Evolutionary conservation across 306 rosid species (phyloP).

Genomic region (Arachis stenosperma): DNA sequence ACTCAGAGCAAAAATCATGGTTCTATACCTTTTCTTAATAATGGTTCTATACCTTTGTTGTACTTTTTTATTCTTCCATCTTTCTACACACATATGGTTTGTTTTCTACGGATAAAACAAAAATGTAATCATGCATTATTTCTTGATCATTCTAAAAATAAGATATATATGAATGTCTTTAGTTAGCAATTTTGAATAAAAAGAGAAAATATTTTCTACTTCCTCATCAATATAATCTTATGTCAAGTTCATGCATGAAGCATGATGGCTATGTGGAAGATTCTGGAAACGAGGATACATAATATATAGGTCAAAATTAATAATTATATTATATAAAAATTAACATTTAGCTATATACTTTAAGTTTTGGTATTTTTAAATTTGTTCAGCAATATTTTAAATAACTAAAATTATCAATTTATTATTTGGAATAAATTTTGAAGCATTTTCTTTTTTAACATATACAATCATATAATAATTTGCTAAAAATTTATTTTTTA

Average conservation of each 20-base stretch:
- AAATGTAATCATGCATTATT: conserved; percentile 40
- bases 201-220: background rate
- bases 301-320: too few species aligned
- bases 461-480: too few species aligned
- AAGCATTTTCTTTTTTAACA: too few species aligned
- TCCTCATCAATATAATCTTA: background rate
- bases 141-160: conserved; percentile 32
- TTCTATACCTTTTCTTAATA: too few species aligned
- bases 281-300: background rate
- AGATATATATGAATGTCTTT: background rate
- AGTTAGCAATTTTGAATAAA: background rate
- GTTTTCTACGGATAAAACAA: background rate
- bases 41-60: background rate
- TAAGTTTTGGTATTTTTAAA: too few species aligned
- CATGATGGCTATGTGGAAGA: background rate
- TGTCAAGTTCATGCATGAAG: background rate
- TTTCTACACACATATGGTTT: background rate
- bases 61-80: background rate
- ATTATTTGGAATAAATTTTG: too few species aligned
- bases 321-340: too few species aligned
- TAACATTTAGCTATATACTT: too few species aligned
- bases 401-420: too few species aligned
- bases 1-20: too few species aligned
- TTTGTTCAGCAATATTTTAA: too few species aligned
- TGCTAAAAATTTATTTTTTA: too few species aligned